A percentile compares a stretch with the other conserved stretches of the same genome.
phyloP scores from a whole-genome alignment of 441 rosid species.

The Euphorbia celastroides region DNA sequence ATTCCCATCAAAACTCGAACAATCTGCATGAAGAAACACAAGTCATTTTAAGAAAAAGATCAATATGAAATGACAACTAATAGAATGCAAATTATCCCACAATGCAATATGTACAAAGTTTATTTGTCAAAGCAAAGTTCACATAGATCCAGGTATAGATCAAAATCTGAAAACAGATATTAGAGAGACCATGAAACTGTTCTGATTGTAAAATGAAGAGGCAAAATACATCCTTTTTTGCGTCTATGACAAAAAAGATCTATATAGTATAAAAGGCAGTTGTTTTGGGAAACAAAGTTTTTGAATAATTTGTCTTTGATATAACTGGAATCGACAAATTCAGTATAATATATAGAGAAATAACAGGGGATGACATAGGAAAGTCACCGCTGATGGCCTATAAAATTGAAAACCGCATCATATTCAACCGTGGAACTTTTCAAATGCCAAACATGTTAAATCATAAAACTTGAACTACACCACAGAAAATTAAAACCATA shows the following conservation, averaged over 20 bases:
- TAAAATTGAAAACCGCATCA: no score
- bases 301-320: not conserved
- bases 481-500: not conserved
- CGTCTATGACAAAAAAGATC: not conserved
- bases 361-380: not conserved
- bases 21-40: constrained; percentile 47
- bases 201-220: not conserved
- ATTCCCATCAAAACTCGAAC: constrained; percentile 74
- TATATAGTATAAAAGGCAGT: not conserved
- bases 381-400: not conserved
- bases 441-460: not conserved
- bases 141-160: not conserved
- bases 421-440: not conserved
- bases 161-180: not conserved
- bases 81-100: not conserved
- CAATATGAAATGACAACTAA: not conserved
- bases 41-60: not conserved
- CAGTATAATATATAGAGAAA: not conserved
- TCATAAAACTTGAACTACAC: not conserved
- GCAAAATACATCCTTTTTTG: not conserved
- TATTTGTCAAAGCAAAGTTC: not conserved
- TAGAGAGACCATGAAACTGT: not conserved
- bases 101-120: not conserved
- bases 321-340: not conserved
- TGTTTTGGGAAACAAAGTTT: not conserved